Evolutionary conservation across 257 asterid genomes (phyloP).

Genomic region (Ligustrum vulgare): DNA sequence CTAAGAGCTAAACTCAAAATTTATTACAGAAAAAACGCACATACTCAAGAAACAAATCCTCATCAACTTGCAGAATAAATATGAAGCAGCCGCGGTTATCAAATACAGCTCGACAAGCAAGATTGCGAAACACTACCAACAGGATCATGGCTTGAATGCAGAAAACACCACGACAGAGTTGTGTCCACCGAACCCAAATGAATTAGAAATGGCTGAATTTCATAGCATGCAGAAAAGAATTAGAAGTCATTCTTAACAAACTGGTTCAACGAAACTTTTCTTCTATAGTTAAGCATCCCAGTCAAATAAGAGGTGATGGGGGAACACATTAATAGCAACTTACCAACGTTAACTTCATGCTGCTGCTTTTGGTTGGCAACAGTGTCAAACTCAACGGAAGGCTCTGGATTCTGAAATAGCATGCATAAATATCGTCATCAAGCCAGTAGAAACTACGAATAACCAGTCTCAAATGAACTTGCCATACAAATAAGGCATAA

Average conservation of each 20-base stretch:
- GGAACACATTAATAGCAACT: conserved; percentile 23
- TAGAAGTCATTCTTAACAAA: not conserved
- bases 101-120: not conserved
- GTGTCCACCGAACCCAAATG: not conserved
- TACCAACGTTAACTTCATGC: conserved; percentile 87
- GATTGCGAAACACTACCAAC: not conserved
- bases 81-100: not conserved
- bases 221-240: not conserved
- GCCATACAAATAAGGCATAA: conserved; percentile 1
- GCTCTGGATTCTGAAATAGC: conserved; percentile 72
- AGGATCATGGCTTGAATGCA: not conserved
- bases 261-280: not conserved
- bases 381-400: conserved; percentile 81
- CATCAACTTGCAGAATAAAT: not conserved
- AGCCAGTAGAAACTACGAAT: not conserved
- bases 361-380: conserved; percentile 82
- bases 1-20: not conserved
- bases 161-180: not conserved
- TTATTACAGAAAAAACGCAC: not conserved
- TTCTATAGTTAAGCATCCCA: not conserved
- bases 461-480: not conserved
- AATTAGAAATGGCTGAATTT: not conserved
- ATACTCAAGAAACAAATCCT: not conserved
- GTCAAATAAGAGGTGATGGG: no score
- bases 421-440: not conserved